Base-by-base conservation (phyloP, 257 asterid genomes). In the Datura wrightii region DNA sequence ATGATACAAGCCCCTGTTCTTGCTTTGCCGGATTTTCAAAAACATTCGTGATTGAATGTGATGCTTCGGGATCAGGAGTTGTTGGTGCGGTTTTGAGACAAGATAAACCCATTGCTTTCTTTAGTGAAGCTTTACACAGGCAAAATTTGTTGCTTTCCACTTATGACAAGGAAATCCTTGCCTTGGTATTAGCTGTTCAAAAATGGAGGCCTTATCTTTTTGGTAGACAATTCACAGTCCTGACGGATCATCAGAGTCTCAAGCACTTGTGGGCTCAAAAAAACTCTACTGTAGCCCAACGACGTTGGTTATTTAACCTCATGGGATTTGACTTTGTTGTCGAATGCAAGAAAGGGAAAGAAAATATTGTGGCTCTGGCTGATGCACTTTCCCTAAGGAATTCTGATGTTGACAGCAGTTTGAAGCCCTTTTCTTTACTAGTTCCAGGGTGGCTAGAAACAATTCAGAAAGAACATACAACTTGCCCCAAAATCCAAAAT, bases 181-280 rank as follows among this genome's bases (percentile, higher is more conserved):
- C 48, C 2, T 5, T 62, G 16, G 37, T 56, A 3, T 8, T 60
- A 1, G 44, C 66, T 14, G 66, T 72, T 4, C 15, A 6, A 16
- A 53, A 65, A 39, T 65, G 85, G 82, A 36, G 58, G 7, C 69
- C 55, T 2, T 84, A 79, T 65, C 59, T 84, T 6, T 6, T 67
- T 0, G 80, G 84, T 1, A 31, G 16, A 1, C 63, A 18, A 1
- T 84, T 84, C 46, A 52, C 18, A 1, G 46, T 84, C 10, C 16
- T n/a, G 8, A 79, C 70, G 1, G 58, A 84, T 18, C 84, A 63
- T 3, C 79, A 48, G 5, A 44, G 86, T 37, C 44, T 82, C 8
- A 59, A 48, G 79, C 24, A 82, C 8, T 54, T 54, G 60, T 36
- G 42, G 70, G 3, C 36, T 4, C 72, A 80, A 10, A 58, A n/a